These are phyloP conservation scores for Tolypocladium paradoxum DNA, from an alignment of 2,329 filamentous ascomycete genomes.

Conservation along the genomic window DNA sequence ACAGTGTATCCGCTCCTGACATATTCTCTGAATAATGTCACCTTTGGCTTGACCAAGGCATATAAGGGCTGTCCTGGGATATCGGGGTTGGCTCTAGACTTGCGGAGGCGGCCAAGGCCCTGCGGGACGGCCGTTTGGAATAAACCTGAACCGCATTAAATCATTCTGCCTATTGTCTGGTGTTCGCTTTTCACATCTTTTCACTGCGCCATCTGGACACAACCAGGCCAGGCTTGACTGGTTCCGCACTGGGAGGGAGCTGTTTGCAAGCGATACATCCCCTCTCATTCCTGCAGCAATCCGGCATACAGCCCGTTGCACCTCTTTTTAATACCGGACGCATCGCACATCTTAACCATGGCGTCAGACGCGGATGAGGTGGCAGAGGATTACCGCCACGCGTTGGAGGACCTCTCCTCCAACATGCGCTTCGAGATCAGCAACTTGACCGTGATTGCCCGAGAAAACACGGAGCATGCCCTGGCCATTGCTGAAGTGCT, in stretches of 20 bases:
- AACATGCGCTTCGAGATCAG: slow-evolving; percentile 95
- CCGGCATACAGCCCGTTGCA: neutral
- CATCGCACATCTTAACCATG: slow-evolving; percentile 23
- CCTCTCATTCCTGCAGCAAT: neutral
- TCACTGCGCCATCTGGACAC: slow-evolving; percentile 1
- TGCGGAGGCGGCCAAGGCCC: slow-evolving; percentile 10
- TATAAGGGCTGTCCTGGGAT: slow-evolving; percentile 12
- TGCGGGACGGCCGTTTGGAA: slow-evolving; percentile 15
- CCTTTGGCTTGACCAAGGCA: slow-evolving; percentile 9
- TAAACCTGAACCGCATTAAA: slow-evolving; percentile 12
- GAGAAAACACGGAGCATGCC: slow-evolving; percentile 94
- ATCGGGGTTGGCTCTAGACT: slow-evolving; percentile 13
- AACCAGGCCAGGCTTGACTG: neutral
- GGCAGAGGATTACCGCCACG: slow-evolving; percentile 88
- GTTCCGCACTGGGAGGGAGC: neutral
- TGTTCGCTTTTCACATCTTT: neutral
- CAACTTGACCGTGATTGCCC: slow-evolving; percentile 93
- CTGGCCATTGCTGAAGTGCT: slow-evolving; percentile 84
- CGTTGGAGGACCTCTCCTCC: slow-evolving; percentile 78
- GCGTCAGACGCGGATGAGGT: slow-evolving; percentile 64
- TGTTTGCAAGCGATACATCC: neutral
- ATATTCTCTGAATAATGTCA: slow-evolving; percentile 8
- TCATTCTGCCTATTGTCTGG: neutral
- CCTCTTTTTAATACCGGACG: neutral
- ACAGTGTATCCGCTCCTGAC: neutral